phyloP scores from a whole-genome alignment of 148 eudicot species.

The Rhododendron williamsianum region DNA sequence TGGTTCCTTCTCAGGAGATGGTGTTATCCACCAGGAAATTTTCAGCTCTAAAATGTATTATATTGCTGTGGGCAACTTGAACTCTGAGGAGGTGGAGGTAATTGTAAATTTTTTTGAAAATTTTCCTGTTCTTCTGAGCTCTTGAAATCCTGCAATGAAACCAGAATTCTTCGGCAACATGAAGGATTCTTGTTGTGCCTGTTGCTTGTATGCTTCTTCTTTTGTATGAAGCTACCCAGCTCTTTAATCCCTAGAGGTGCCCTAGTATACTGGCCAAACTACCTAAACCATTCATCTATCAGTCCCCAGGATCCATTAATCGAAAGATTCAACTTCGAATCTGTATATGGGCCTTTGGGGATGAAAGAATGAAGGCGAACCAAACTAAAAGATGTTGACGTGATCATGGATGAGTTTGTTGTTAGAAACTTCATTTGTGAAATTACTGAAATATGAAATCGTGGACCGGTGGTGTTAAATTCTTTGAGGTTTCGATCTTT shows the following conservation, averaged over 20 bases:
- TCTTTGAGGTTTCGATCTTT: neutral
- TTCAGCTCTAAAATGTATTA: conserved; percentile 35
- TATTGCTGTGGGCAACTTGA: conserved; percentile 52
- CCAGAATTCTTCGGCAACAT: neutral
- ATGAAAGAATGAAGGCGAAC: neutral
- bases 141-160: neutral
- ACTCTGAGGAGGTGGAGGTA: conserved; percentile 39
- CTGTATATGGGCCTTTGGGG: neutral
- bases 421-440: neutral
- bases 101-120: neutral
- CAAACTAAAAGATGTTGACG: neutral
- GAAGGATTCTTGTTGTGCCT: neutral
- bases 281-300: neutral
- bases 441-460: neutral
- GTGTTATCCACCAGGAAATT: conserved; percentile 37
- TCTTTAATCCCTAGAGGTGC: neutral
- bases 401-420: neutral
- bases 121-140: neutral
- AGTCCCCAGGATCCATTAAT: neutral
- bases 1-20: conserved; percentile 35
- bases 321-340: conserved; percentile 4
- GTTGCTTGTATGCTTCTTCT: neutral
- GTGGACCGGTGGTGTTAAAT: neutral
- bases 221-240: neutral
- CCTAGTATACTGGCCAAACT: neutral